Evolutionary conservation across 257 asterid species (phyloP), one percentile per base, ranked within the genome.

Genomic region (Paraleonurus japonicus): DNA sequence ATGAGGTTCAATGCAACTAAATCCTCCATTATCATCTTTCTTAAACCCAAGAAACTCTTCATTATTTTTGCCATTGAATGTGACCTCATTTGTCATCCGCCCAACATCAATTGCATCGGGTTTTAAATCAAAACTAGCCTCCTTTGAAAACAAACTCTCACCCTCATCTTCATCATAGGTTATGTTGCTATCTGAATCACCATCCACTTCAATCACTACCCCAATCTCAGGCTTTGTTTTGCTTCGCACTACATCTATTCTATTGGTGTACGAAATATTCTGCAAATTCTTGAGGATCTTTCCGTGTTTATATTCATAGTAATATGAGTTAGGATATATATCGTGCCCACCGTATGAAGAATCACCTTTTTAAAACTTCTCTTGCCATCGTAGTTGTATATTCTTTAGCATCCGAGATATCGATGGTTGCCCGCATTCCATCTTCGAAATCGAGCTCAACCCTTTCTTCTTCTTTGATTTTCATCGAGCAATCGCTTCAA

Each of bases 151-250:
- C n/a, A n/a, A n/a, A n/a, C n/a, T n/a, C n/a, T n/a, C n/a, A n/a
- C n/a, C n/a, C n/a, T n/a, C n/a, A n/a, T n/a, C n/a, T n/a, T n/a
- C 98, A 67, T 90, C 92, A 39, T 87, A 92, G 30, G 80, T 80
- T 62, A 67, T 47, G 84, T 95, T 86, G 80, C 95, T 84, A 81
- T 94, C 96, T 59, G n/a, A n/a, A n/a, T n/a, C n/a, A n/a, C 99
- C 99, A 32, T 95, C 88, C 76, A 89, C 98, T 85, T 94, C 95
- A 39, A 93, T 82, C 75, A 94, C 99, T 50, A 88, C 63, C 63
- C 99, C 99, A 71, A 83, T 81, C 74, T 85, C 85, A 67, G 77
- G 61, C 72, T 68, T 76, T 35, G 70, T 70, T 76, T 82, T 88
- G 83, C 79, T 77, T 76, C 76, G 86, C 41, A 94, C 96, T 67